phyloP scores from a whole-genome alignment of 2,329 filamentous ascomycete species.

The Rhinocladiella mackenziei region DNA sequence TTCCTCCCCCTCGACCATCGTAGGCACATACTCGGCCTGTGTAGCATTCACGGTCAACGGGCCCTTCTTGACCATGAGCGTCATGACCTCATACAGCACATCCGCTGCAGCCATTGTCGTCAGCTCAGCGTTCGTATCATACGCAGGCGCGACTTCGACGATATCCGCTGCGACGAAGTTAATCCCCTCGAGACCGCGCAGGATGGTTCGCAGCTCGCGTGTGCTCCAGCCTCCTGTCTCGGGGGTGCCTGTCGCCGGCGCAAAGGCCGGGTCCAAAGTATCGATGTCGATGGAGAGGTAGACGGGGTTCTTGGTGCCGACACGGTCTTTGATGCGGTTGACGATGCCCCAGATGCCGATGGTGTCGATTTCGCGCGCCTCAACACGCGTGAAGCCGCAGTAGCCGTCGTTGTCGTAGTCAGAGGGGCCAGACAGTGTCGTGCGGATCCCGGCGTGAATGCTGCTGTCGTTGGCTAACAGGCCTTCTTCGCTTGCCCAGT shows the following conservation, averaged over 20 bases:
- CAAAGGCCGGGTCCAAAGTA: slow-evolving; percentile 73
- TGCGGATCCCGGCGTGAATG: slow-evolving; percentile 83
- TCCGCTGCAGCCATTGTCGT: slow-evolving; percentile 53
- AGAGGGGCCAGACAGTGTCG: slow-evolving; percentile 70
- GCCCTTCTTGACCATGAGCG: slow-evolving; percentile 75
- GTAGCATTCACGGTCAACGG: slow-evolving; percentile 50
- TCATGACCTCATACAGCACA: slow-evolving; percentile 73
- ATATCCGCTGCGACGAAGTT: slow-evolving; percentile 59
- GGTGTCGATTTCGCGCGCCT: slow-evolving; percentile 67
- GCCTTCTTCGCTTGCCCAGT: slow-evolving; percentile 73
- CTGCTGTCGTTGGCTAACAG: slow-evolving; percentile 76
- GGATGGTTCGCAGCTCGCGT: slow-evolving; percentile 55
- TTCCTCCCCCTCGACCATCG: neutral
- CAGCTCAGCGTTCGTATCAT: slow-evolving; percentile 58
- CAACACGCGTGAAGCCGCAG: slow-evolving; percentile 77
- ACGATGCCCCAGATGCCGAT: slow-evolving; percentile 72
- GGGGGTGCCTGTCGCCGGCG: slow-evolving; percentile 54
- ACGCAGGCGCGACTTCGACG: slow-evolving; percentile 60
- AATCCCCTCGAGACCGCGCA: slow-evolving; percentile 56
- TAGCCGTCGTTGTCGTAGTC: slow-evolving; percentile 85
- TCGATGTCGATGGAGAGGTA: slow-evolving; percentile 86
- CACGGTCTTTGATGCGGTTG: slow-evolving; percentile 68
- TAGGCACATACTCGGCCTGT: slow-evolving; percentile 8
- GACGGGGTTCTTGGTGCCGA: slow-evolving; percentile 68
- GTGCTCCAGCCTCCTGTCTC: slow-evolving; percentile 61